Evolutionary conservation across 805 yeast genomes (phyloP), one percentile per base, ranked within the genome.

Genomic region (Candida parachauliodes): DNA sequence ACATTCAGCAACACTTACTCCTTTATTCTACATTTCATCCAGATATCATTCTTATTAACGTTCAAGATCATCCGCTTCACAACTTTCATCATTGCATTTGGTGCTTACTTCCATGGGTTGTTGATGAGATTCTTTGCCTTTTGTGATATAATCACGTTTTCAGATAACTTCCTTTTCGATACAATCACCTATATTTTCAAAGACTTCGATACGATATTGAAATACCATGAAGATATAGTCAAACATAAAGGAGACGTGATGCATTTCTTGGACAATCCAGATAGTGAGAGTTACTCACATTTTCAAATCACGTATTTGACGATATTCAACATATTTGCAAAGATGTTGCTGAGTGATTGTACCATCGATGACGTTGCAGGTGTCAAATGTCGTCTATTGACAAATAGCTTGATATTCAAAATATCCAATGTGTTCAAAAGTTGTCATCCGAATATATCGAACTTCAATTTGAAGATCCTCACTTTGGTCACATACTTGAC

Each of bases 91-190:
- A 23, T 49, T 17, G 51, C 50, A 5, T 34, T 46, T 11, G 32
- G 44, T 1, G 40, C 41, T 25, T 52, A 52, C 36, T 39, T 55
- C 19, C 54, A 50, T 19, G 38, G 47, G n/a, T 33, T 54, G 8
- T 27, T 52, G 20, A 40, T 40, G 33, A 28, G 46, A 16, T 42
- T 62, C 15, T 47, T 55, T 28, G 41, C 49, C 24, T 55, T 50
- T 31, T 57, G 61, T 18, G 55, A 59, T 37, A 43, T 54, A 28
- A 47, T 54, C 12, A 59, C 68, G 2, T 62, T 51, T 36, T 52
- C 64, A n/a, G 45, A 47, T 14, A 56, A 52, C 31, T 55, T 54
- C 30, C 40, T 58, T 22, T 28, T 41, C 18, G 68, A 64, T 37
- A 42, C 54, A n/a, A 26, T 52, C 37, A 59, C 68, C 5, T 64